Percentiles rank a stretch among this genome's conserved stretches.
phyloP scores from a whole-genome alignment of 2,329 filamentous ascomycete species.

The Ophiostoma sp. region DNA sequence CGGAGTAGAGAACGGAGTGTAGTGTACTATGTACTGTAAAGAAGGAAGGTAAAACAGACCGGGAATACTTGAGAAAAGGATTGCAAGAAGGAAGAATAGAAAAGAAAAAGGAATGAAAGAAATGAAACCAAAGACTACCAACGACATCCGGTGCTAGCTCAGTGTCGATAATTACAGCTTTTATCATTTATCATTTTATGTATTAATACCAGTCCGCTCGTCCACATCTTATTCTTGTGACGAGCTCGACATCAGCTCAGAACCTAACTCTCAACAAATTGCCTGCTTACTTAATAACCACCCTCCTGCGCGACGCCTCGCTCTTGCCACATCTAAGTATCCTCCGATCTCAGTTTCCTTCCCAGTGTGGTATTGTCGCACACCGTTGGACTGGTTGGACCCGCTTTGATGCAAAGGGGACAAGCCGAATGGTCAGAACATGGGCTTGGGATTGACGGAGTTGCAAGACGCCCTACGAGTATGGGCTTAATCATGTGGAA shows the following conservation, averaged over 20 bases:
- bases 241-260: too few relatives aligned
- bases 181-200: not conserved
- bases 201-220: not conserved
- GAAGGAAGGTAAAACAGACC: not conserved
- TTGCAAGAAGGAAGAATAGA: not conserved
- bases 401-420: slow-evolving; percentile 20
- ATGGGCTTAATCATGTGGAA: not conserved
- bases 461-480: not conserved
- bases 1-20: not conserved
- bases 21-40: not conserved
- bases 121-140: not conserved
- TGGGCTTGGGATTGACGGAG: not conserved
- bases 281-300: not conserved
- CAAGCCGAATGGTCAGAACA: slow-evolving; percentile 24
- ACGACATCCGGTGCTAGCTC: not conserved
- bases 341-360: not conserved
- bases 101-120: not conserved
- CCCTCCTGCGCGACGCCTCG: not conserved
- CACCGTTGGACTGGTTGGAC: slow-evolving; percentile 21
- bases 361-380: slow-evolving; percentile 5
- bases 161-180: not conserved
- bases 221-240: not conserved
- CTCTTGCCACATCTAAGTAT: not conserved
- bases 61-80: not conserved
- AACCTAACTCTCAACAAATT: not conserved